These are phyloP conservation scores for Pestalotiopsis sp. DNA, from an alignment of 2,329 filamentous ascomycete species.

Conservation along the genomic window DNA sequence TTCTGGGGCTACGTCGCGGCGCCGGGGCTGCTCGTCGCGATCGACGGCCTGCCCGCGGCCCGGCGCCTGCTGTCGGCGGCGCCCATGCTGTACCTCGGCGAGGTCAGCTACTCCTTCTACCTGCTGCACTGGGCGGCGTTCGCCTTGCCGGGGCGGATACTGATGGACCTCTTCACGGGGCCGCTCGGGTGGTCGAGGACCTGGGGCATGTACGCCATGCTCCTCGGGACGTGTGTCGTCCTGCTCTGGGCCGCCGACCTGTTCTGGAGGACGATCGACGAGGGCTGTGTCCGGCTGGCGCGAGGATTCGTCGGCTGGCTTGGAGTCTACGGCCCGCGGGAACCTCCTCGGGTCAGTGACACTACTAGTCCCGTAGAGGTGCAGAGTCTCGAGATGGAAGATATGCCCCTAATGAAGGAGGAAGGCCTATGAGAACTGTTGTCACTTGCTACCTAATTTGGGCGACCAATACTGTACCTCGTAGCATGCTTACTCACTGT, in stretches of 20 bases:
- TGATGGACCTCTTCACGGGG: neutral
- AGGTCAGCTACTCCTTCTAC: conserved; percentile 12
- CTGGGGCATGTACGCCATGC: neutral
- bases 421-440: too few relatives aligned
- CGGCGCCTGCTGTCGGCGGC: conserved; percentile 2
- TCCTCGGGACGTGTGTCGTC: neutral
- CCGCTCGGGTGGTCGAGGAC: neutral
- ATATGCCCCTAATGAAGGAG: neutral
- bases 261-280: conserved; percentile 9
- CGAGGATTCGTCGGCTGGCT: neutral
- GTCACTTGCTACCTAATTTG: too few relatives aligned
- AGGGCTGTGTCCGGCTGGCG: neutral
- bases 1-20: conserved; percentile 8
- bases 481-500: too few relatives aligned
- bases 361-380: neutral
- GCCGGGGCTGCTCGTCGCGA: neutral
- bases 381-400: neutral
- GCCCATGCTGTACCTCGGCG: conserved; percentile 7
- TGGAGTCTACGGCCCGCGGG: neutral
- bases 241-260: neutral
- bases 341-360: too few relatives aligned
- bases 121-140: conserved; percentile 8
- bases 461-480: too few relatives aligned
- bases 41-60: neutral
- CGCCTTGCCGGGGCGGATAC: neutral